These are phyloP conservation scores for Paecilomyces fulvus DNA, from an alignment of 2,329 filamentous ascomycete species.

Conservation along the genomic window DNA sequence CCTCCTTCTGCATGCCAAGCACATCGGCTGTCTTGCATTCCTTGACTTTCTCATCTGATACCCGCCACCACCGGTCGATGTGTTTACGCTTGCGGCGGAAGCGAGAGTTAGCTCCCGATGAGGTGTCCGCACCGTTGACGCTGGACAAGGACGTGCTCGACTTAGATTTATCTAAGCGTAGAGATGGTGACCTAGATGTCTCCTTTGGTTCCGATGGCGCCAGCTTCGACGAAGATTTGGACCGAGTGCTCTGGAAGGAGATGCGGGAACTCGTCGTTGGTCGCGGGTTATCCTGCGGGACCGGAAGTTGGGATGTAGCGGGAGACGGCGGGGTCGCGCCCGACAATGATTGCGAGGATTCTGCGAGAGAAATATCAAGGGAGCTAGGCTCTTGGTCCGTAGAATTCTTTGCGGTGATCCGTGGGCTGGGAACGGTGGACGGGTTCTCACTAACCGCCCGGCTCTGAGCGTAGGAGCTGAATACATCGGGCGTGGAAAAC, in stretches of 20 bases:
- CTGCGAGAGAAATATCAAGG: constrained; percentile 22
- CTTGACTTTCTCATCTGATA: constrained; percentile 94
- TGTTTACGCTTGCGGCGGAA: constrained; percentile 52
- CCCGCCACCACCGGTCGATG: constrained; percentile 87
- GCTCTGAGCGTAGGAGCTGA: constrained; percentile 65
- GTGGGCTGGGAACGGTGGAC: constrained; percentile 42
- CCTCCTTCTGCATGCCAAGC: constrained; percentile 85
- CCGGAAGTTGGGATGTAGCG: constrained; percentile 10
- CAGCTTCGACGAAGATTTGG: constrained; percentile 20
- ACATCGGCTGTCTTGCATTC: constrained; percentile 91
- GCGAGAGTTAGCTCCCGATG: constrained; percentile 23
- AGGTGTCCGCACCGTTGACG: background rate
- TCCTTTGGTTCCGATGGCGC: constrained; percentile 4
- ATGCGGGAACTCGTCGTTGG: constrained; percentile 23
- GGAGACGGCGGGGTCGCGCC: constrained; percentile 15
- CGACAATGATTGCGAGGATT: constrained; percentile 28
- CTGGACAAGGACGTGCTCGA: background rate
- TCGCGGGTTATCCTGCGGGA: constrained; percentile 14
- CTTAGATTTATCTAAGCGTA: constrained; percentile 2
- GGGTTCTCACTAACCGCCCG: constrained; percentile 45
- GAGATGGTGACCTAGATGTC: background rate
- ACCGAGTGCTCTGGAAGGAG: constrained; percentile 24
- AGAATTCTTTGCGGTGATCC: constrained; percentile 30
- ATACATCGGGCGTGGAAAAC: constrained; percentile 72
- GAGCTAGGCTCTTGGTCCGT: constrained; percentile 20